Evolutionary conservation across 2,329 filamentous ascomycete species (phyloP), one percentile per base, ranked within the genome.

Genomic region (Botrytis paeoniae): DNA sequence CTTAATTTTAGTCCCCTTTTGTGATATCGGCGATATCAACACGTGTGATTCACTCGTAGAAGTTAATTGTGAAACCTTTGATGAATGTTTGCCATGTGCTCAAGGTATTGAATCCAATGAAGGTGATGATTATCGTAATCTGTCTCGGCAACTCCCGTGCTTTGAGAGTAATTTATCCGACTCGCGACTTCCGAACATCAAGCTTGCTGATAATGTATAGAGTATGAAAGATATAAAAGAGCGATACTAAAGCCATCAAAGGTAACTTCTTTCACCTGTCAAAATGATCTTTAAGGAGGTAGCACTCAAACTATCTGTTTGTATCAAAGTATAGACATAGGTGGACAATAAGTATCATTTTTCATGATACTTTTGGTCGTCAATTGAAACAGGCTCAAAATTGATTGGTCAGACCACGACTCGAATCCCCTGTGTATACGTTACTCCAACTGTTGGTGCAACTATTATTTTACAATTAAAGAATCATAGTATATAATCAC

Each of bases 51-150:
- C 32, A 66, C 29, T 41, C 37, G 48, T 54, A 71, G n/a, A 66
- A 20, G 39, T 37, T 66, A 20, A 51, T 71, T 59, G 70, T 71
- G 70, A 71, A 71, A 66, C 70, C 70, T 57, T 66, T 66, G 61
- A 71, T 71, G 70, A 59, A 43, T 71, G 70, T 71, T 66, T 71
- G 70, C 70, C 70, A 71, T 71, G 70, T 66, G 61, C 37, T 39
- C 41, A 41, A 25, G 54, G 69, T 71, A 71, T 65, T 65, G 69
- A 65, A 32, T 71, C 69, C 48, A 60, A 64, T 61, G 29, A 35
- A 43, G 22, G 35, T 37, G 66, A 43, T 45, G 37, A 37, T 59
- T 20, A 69, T 69, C 12, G n/a, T 70, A 32, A 70, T 69, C 16
- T 69, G 48, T 69, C 65, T 69, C 48, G 65, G 65, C 48, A 69